Base-by-base conservation (phyloP, 202 grass and related monocot genomes). In the Hordeum pubiflorum region DNA sequence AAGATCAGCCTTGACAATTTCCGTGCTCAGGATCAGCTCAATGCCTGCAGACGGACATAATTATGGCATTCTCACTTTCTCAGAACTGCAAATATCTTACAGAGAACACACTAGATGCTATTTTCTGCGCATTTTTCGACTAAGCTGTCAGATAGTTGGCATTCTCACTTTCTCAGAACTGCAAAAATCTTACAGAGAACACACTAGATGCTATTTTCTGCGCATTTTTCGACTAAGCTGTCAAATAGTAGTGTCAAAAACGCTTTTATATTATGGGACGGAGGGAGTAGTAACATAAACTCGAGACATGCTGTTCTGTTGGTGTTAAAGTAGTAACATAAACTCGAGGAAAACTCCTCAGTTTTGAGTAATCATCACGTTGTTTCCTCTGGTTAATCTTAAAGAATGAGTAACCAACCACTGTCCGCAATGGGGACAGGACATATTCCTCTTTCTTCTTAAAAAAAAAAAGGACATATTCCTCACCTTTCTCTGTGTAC, bases 1-100 rank as follows among this genome's bases (percentile, higher is more conserved):
- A 75, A 99, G 66, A 88, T 99, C 92, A 68, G 85, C 92, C 76
- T 93, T 93, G 17, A 89, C 85, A 68, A 99, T 95, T 61, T 95
- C 90, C 22, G 87, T 95, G 66, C 82, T 88, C n/a, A 99, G 83
- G 69, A 95, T 82, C 80, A 99, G 64, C 75, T 99, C 89, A n/a
- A 99, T 90, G 50, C 92, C 92, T 99, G 77, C 46, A 52, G 79
- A 40, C 11, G 44, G 4, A 61, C 12, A 63, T 37, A 21, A 40
- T 46, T n/a, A 15, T 10, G 9, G 15, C 0, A 44, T 34, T 18
- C 13, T 15, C 7, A 6, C 12, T 36, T n/a, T 6, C 4, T 60
- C 54, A 52, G 38, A 81, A 13, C 12, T 1, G n/a, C 9, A 58
- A 58, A 33, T 22, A 33, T 5, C 31, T 69, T 56, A 36, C 27